Evolutionary conservation across 1,139 yeast species (phyloP), one percentile per base, ranked within the genome.

Genomic region (Suhomyces choctaworum): DNA sequence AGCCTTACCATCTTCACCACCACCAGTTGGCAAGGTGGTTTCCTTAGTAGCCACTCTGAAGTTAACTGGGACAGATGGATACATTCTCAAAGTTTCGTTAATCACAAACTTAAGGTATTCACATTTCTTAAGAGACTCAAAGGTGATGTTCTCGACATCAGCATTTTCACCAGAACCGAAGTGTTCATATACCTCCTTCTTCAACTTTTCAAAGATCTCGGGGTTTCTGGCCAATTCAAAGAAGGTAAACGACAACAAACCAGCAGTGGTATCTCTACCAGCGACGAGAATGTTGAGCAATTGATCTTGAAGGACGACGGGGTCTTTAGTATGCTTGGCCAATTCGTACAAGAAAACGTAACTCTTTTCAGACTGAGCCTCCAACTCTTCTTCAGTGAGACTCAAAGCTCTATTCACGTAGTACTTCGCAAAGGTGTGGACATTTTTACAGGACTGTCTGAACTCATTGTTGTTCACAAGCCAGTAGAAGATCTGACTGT

Each of bases 181-280:
- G 12, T 50, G 48, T 3, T 36, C 44, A 25, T 55, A 46, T 15
- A 76, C 59, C 34, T 64, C 76, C 5, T 54, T 51, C 35, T 70
- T 64, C 41, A 76, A 62, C 42, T 60, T 64, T 5, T 45, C 37
- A 50, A 58, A 73, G 10, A 71, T 56, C 3, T 52, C 52, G 7
- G 73, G 74, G 43, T 71, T 63, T 37, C 73, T 57, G 2, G 76
- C 69, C 35, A 76, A 60, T 46, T 73, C 73, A 44, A 58, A 72
- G 34, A 76, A 60, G 9, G 64, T 47, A 54, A 71, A 76, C 5
- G 77, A 68, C 36, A 77, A 64, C 29, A 75, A 58, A 3, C 76
- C 73, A 1, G 82, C 81, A 12, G 82, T 77, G 29, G 82, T 76
- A 51, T 76, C 80, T 50, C 81, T 62, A 13, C 79, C 80, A 16